These are phyloP conservation scores for Exobasidium rhododendri DNA, from an alignment of 1,284 basidiomycete species.

Conservation along the genomic window DNA sequence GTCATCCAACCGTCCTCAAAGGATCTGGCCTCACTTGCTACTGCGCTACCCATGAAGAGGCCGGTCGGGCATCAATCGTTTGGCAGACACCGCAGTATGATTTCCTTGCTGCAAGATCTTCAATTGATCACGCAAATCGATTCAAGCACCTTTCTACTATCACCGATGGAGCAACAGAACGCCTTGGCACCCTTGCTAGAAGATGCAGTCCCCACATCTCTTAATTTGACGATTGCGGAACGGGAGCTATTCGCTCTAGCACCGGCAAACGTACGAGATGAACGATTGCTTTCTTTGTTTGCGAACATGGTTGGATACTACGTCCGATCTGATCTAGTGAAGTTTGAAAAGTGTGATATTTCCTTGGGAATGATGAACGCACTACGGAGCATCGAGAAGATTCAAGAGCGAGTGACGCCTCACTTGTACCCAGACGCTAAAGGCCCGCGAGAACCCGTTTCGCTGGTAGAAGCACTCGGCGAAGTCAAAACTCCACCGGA, in stretches of 20 bases:
- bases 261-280: conserved; percentile 59
- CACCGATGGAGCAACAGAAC: conserved; percentile 54
- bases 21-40: conserved; percentile 53
- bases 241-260: conserved; percentile 59
- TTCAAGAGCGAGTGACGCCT: not conserved
- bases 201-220: conserved; percentile 47
- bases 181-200: conserved; percentile 54
- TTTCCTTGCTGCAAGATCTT: conserved; percentile 57
- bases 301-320: conserved; percentile 55
- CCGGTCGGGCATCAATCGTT: no score
- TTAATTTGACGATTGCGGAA: conserved; percentile 58
- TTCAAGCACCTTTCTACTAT: conserved; percentile 58
- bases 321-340: conserved; percentile 54
- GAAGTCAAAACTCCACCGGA: conserved; percentile 20
- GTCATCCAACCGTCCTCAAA: conserved; percentile 55
- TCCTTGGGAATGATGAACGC: conserved; percentile 57
- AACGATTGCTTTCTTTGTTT: conserved; percentile 55
- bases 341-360: conserved; percentile 55
- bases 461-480: conserved; percentile 9
- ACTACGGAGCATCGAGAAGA: conserved; percentile 55
- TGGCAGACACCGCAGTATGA: conserved; percentile 28
- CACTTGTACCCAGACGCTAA: not conserved
- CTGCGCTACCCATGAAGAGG: conserved; percentile 54
- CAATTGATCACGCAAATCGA: conserved; percentile 61
- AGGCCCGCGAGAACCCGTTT: not conserved